Conservation (phyloP, 2,329 filamentous ascomycete genomes). For the Cladosporium austrohemisphaericum region DNA sequence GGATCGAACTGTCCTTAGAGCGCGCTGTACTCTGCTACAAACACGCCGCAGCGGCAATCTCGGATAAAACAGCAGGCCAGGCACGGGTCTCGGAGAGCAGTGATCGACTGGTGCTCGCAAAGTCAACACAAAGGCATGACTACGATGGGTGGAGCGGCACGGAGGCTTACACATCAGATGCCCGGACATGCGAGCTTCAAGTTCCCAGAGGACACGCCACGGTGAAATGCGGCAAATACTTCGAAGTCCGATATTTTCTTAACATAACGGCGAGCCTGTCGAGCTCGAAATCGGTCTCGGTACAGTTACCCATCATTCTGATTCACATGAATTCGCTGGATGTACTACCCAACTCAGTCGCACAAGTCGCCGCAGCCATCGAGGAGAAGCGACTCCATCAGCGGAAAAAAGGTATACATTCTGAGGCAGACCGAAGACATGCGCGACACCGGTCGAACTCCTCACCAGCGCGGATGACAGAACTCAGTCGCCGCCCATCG, state of each 20-base stretch:
- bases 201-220: constrained; percentile 50
- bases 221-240: constrained; percentile 52
- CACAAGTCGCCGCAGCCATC: constrained; percentile 53
- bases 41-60: constrained; percentile 48
- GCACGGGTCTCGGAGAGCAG: constrained; percentile 52
- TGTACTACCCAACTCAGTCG: constrained; percentile 53
- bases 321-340: constrained; percentile 58
- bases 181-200: constrained; percentile 48
- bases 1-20: constrained; percentile 51
- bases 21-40: constrained; percentile 50
- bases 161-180: constrained; percentile 42
- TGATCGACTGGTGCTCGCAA: constrained; percentile 46
- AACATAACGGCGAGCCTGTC: constrained; percentile 47
- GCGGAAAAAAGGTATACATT: constrained; percentile 9
- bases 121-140: constrained; percentile 42
- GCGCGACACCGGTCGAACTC: constrained; percentile 5
- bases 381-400: constrained; percentile 43
- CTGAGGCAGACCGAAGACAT: constrained; percentile 8
- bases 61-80: constrained; percentile 48
- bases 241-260: constrained; percentile 55
- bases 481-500: constrained; percentile 29
- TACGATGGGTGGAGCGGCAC: constrained; percentile 47
- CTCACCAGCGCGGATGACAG: constrained; percentile 6
- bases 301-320: constrained; percentile 54
- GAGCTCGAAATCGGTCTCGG: constrained; percentile 48